Conservation (phyloP, 2,329 filamentous ascomycete genomes). For the Xylaria sp. region DNA sequence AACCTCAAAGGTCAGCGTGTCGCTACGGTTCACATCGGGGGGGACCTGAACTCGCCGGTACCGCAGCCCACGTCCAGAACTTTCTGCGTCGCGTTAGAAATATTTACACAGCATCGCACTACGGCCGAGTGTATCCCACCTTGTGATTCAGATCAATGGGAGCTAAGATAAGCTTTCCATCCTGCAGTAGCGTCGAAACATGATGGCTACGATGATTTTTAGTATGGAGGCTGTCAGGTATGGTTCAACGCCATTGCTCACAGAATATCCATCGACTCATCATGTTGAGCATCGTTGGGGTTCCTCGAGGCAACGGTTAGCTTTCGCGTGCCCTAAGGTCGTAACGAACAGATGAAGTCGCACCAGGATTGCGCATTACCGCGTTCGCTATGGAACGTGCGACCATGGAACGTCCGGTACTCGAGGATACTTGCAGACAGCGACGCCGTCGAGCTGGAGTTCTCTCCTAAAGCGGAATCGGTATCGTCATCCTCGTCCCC, state of each 20-base stretch:
- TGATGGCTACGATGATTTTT: conserved; percentile 31
- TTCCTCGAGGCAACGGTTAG: conserved; percentile 28
- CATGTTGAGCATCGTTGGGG: conserved; percentile 37
- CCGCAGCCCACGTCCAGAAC: conserved; percentile 36
- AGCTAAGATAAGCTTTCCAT: conserved; percentile 32
- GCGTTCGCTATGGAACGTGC: conserved; percentile 36
- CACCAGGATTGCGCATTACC: conserved; percentile 37
- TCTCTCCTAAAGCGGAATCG: conserved; percentile 35
- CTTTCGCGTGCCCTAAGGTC: not conserved
- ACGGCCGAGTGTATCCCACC: conserved; percentile 22
- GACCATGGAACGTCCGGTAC: conserved; percentile 36
- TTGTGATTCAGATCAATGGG: conserved; percentile 28
- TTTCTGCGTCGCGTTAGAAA: conserved; percentile 26
- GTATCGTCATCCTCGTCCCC: conserved; percentile 25
- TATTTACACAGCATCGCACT: not conserved
- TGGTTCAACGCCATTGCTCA: conserved; percentile 20
- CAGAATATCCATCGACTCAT: conserved; percentile 37
- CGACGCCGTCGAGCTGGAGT: conserved; percentile 37
- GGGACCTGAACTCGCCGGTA: conserved; percentile 27
- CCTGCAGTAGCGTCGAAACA: conserved; percentile 31
- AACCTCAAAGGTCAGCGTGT: not conserved
- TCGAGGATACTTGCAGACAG: conserved; percentile 36
- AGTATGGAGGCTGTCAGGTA: not conserved
- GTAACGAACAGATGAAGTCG: conserved; percentile 3
- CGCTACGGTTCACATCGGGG: not conserved